These are phyloP conservation scores for Geotrichum carabidarum DNA, from an alignment of 1,139 yeast genomes.

Conservation along the genomic window DNA sequence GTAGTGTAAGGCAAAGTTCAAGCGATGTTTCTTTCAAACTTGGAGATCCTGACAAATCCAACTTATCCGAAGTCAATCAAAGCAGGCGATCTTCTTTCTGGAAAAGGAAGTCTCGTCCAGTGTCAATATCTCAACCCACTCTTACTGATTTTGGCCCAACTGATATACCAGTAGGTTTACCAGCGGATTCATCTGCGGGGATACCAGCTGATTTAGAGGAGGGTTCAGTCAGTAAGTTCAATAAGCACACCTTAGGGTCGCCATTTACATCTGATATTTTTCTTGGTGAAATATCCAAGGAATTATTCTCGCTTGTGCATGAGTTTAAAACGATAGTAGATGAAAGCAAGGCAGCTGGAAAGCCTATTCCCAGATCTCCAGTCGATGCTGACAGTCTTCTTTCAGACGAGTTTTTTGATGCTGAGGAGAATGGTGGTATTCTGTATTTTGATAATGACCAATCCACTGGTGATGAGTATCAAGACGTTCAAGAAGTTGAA, in stretches of 20 bases:
- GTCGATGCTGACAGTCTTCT: conserved; percentile 24
- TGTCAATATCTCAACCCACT: neutral
- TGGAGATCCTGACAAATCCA: no score
- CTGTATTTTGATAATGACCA: conserved; percentile 31
- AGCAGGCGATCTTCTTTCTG: conserved; percentile 14
- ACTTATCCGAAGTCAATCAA: neutral
- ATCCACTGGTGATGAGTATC: conserved; percentile 32
- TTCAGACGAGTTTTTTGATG: conserved; percentile 57
- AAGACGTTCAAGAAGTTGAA: conserved; percentile 23
- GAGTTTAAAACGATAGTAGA: neutral
- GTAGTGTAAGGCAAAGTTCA: no score
- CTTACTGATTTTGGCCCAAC: conserved; percentile 8
- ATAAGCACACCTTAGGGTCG: neutral
- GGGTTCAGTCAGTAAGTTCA: no score
- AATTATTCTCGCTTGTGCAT: neutral
- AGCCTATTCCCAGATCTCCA: neutral
- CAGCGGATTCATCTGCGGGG: neutral
- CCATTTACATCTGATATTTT: neutral
- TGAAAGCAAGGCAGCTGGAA: neutral
- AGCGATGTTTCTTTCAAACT: no score
- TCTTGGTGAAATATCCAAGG: neutral
- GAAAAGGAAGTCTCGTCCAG: conserved; percentile 12
- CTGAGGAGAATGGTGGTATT: conserved; percentile 46
- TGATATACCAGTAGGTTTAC: conserved; percentile 1
- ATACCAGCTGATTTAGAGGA: neutral